phyloP scores from a whole-genome alignment of 2,329 filamentous ascomycete species.

The Xylaria digitata region DNA sequence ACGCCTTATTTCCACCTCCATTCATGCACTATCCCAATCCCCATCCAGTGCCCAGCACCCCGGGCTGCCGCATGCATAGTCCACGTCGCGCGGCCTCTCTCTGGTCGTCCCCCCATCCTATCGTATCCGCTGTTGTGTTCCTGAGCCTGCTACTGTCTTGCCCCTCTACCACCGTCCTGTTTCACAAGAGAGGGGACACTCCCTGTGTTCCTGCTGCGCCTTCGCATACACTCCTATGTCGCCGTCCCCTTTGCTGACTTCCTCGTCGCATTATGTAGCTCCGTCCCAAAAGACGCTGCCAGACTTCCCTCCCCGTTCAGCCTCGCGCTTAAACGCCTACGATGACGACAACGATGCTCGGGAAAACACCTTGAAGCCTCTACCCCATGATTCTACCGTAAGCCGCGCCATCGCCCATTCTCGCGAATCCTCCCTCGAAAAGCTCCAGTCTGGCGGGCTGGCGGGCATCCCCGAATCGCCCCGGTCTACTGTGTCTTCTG shows the following conservation, averaged over 20 bases:
- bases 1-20: constrained; percentile 5
- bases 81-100: constrained; percentile 21
- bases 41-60: background rate
- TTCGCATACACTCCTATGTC: constrained; percentile 30
- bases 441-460: constrained; percentile 55
- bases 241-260: constrained; percentile 44
- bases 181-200: constrained; percentile 49
- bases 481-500: constrained; percentile 45
- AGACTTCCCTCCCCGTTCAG: constrained; percentile 62
- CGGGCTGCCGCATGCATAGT: constrained; percentile 19
- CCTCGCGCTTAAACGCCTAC: constrained; percentile 62
- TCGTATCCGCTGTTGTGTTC: constrained; percentile 26
- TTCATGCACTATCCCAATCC: background rate
- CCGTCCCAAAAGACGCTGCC: constrained; percentile 68
- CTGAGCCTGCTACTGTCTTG: constrained; percentile 27
- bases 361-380: constrained; percentile 64
- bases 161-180: constrained; percentile 37
- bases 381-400: constrained; percentile 54
- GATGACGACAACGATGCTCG: constrained; percentile 61
- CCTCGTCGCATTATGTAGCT: constrained; percentile 55
- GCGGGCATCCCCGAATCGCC: constrained; percentile 51
- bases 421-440: constrained; percentile 69
- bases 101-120: constrained; percentile 23
- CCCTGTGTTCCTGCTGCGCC: constrained; percentile 31
- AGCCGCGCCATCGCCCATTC: constrained; percentile 61